These are phyloP conservation scores for Baorangia bicolor DNA, from an alignment of 768 basidiomycete species.

Conservation along the genomic window DNA sequence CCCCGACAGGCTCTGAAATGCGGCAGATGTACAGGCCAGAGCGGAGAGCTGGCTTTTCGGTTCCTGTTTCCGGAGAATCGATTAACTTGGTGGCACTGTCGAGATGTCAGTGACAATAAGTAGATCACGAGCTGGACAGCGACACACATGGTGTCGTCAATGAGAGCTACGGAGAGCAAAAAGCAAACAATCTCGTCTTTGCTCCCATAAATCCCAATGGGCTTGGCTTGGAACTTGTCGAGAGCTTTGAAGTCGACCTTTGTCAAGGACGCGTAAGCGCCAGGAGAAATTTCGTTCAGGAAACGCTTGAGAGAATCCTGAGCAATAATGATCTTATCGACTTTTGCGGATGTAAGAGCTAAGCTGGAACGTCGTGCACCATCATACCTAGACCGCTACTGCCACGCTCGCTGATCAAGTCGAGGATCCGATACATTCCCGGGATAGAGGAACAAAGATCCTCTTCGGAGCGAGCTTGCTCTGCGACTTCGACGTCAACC, in stretches of 20 bases:
- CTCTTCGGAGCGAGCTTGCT: slow-evolving; percentile 7
- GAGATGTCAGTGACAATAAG: neutral
- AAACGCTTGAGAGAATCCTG: slow-evolving; percentile 50
- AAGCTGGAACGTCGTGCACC: neutral
- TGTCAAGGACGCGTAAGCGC: slow-evolving; percentile 53
- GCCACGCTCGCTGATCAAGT: slow-evolving; percentile 51
- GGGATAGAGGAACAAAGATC: slow-evolving; percentile 34
- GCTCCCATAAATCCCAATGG: slow-evolving; percentile 58
- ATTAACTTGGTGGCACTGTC: slow-evolving; percentile 14
- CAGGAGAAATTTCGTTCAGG: slow-evolving; percentile 48
- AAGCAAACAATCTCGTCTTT: slow-evolving; percentile 49
- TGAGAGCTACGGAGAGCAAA: slow-evolving; percentile 35
- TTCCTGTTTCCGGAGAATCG: neutral
- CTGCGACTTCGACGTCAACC: slow-evolving; percentile 19
- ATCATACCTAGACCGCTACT: slow-evolving; percentile 50
- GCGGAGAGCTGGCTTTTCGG: slow-evolving; percentile 33
- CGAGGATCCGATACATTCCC: slow-evolving; percentile 54
- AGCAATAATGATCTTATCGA: slow-evolving; percentile 62
- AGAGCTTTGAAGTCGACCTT: slow-evolving; percentile 56
- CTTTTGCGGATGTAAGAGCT: slow-evolving; percentile 29
- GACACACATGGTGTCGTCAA: slow-evolving; percentile 43
- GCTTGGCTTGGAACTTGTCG: slow-evolving; percentile 45
- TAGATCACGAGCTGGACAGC: neutral
- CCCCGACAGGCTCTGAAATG: neutral
- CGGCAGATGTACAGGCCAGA: slow-evolving; percentile 52